phyloP scores from a whole-genome alignment of 2,329 filamentous ascomycete genomes.

The Talaromyces sp. region DNA sequence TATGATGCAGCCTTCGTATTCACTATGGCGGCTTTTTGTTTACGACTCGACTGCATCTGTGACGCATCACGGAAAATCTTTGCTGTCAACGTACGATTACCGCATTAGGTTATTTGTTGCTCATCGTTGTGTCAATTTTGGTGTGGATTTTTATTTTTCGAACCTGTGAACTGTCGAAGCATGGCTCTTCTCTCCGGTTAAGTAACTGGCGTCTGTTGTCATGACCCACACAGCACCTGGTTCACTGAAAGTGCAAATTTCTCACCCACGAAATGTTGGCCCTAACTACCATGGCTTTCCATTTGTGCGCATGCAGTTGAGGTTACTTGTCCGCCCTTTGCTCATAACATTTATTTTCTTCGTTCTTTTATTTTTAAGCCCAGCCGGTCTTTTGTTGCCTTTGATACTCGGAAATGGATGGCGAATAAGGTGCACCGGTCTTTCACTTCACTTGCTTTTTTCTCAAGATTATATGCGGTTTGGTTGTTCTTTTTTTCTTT shows the following conservation, averaged over 20 bases:
- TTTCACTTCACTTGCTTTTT: background rate
- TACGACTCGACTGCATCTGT: background rate
- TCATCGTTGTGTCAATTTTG: background rate
- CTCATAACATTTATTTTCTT: background rate
- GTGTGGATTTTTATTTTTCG: background rate
- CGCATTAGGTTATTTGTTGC: background rate
- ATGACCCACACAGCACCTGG: background rate
- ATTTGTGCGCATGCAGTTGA: background rate
- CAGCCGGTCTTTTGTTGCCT: background rate
- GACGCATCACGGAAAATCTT: background rate
- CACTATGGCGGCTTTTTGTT: background rate
- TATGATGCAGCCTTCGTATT: background rate
- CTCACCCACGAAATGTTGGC: background rate
- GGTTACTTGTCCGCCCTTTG: background rate
- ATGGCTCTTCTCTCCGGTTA: background rate
- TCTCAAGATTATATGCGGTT: background rate
- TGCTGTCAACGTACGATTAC: background rate
- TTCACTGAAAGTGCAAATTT: background rate
- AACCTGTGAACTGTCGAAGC: background rate
- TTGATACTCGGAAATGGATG: slow-evolving; percentile 5
- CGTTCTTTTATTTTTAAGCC: background rate
- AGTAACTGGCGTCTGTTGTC: background rate
- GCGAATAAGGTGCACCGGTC: slow-evolving; percentile 8
- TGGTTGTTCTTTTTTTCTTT: background rate
- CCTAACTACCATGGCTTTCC: no score